Evolutionary conservation across 2,329 filamentous ascomycete species (phyloP).

Genomic region (Cryphonectria naterciae): DNA sequence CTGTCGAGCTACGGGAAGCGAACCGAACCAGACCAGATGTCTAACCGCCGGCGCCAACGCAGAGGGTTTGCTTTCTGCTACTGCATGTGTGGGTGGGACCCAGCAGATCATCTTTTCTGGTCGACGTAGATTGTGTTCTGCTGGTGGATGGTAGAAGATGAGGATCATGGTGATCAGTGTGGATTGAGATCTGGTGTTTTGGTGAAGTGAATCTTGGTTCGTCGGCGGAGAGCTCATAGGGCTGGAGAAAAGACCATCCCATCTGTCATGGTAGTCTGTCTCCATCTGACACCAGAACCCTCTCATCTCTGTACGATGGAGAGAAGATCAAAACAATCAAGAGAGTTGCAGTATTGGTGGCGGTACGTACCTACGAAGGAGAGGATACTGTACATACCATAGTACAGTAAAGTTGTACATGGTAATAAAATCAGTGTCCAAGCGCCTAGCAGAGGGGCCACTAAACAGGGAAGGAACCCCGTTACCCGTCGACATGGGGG

Average conservation of each 20-base stretch:
- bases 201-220: neutral
- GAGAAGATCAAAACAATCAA: neutral
- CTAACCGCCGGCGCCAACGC: constrained; percentile 17
- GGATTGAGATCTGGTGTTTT: neutral
- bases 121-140: constrained; percentile 10
- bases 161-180: neutral
- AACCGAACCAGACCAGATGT: constrained; percentile 1
- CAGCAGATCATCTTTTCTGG: neutral
- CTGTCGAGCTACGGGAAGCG: constrained; percentile 3
- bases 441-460: constrained; percentile 19
- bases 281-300: neutral
- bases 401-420: neutral
- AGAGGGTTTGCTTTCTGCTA: neutral
- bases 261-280: neutral
- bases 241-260: neutral
- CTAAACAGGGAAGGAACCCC: constrained; percentile 20
- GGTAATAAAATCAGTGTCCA: neutral
- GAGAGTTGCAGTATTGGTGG: neutral
- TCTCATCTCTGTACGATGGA: neutral
- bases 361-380: neutral
- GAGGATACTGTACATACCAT: neutral
- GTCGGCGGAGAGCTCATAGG: neutral
- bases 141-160: neutral
- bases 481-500: constrained; percentile 3
- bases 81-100: neutral